Evolutionary conservation across 2,329 filamentous ascomycete species (phyloP).

Genomic region (Pyrenophora teres): DNA sequence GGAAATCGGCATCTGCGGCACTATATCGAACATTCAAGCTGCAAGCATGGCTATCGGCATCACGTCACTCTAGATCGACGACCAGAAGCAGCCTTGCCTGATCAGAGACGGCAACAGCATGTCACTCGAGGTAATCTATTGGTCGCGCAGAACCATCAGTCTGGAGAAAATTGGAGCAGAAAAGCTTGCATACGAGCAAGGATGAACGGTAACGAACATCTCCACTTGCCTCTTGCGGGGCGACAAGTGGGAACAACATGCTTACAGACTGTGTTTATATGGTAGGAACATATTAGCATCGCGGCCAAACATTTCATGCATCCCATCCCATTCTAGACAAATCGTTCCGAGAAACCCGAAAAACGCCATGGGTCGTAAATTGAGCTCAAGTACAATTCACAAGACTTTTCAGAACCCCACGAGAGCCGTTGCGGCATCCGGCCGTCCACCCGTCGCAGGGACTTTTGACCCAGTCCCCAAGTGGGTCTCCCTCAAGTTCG

Average conservation of each 20-base stretch:
- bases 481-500: constrained; percentile 10
- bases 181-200: constrained; percentile 11
- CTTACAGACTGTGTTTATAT: background rate
- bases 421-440: constrained; percentile 5
- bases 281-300: no score
- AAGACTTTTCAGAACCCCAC: background rate
- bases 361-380: no score
- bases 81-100: background rate
- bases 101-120: background rate
- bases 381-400: no score
- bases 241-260: constrained; percentile 7
- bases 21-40: background rate
- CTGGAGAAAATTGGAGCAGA: constrained; percentile 16
- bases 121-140: constrained; percentile 3
- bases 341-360: no score
- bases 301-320: background rate
- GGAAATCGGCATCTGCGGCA: background rate
- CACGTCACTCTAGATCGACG: background rate
- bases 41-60: background rate
- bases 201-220: constrained; percentile 7
- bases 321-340: background rate
- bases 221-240: constrained; percentile 8
- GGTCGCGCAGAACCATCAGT: background rate
- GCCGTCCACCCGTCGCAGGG: constrained; percentile 16
- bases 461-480: constrained; percentile 9